Evolutionary conservation across 768 basidiomycete genomes (phyloP).

Genomic region (Lentinula boryana): DNA sequence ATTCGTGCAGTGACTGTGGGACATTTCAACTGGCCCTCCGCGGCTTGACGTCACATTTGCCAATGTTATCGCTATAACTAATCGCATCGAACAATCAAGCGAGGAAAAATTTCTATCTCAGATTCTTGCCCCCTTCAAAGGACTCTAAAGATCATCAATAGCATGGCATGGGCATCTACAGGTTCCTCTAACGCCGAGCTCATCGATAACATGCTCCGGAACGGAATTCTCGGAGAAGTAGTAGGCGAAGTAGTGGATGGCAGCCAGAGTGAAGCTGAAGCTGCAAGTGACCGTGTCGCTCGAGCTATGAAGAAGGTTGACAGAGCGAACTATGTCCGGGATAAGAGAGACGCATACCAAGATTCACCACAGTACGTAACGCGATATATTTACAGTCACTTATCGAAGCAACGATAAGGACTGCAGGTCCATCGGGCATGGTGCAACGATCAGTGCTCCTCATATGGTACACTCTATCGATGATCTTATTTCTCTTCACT

Average conservation of each 20-base stretch:
- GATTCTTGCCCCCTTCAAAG: background rate
- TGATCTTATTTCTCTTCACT: background rate
- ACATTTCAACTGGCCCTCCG: too few relatives aligned
- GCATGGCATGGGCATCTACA: constrained; percentile 80
- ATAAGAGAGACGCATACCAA: constrained; percentile 53
- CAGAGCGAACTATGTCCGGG: constrained; percentile 59
- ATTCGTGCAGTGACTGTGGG: too few relatives aligned
- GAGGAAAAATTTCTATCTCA: background rate
- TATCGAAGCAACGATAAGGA: background rate
- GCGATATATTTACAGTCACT: background rate
- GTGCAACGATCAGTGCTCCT: constrained; percentile 93
- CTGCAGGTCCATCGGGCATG: constrained; percentile 65
- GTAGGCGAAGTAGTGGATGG: background rate
- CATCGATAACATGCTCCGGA: constrained; percentile 54
- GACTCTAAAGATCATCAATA: background rate
- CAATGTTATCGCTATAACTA: too few relatives aligned
- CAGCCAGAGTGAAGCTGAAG: background rate
- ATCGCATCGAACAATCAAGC: too few relatives aligned
- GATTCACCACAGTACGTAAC: constrained; percentile 69
- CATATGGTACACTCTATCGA: constrained; percentile 67
- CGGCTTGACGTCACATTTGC: too few relatives aligned
- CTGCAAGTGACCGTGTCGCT: background rate
- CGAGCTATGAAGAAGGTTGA: constrained; percentile 71
- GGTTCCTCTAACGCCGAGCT: constrained; percentile 71
- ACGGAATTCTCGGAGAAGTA: constrained; percentile 40